A percentile compares a stretch with the other conserved stretches of the same genome.
These are phyloP conservation scores for Leucosporidium yakuticum DNA, from an alignment of 768 basidiomycete species.

Conservation along the genomic window DNA sequence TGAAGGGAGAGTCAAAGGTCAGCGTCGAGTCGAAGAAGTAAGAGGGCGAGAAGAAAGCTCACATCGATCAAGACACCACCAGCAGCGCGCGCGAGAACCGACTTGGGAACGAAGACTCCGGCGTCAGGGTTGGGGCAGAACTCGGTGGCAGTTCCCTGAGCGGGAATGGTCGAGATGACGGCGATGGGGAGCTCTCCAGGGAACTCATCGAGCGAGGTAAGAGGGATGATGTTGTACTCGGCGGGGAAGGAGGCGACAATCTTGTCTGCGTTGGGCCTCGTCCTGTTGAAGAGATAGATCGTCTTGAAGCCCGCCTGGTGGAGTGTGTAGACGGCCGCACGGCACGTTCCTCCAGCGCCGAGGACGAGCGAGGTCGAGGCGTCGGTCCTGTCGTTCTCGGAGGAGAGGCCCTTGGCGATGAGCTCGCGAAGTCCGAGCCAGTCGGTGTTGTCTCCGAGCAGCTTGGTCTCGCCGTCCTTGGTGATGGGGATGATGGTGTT, in stretches of 20 bases:
- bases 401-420: slow-evolving; percentile 39
- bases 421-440: slow-evolving; percentile 77
- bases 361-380: slow-evolving; percentile 67
- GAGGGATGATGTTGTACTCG: slow-evolving; percentile 54
- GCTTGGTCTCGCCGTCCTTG: slow-evolving; percentile 45
- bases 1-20: not conserved
- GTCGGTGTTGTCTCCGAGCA: slow-evolving; percentile 92
- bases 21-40: no score
- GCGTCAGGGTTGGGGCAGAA: slow-evolving; percentile 34
- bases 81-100: slow-evolving; percentile 55
- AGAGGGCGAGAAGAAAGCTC: slow-evolving; percentile 47
- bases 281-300: slow-evolving; percentile 84
- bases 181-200: slow-evolving; percentile 54
- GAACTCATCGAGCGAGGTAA: slow-evolving; percentile 53
- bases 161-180: slow-evolving; percentile 85
- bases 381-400: slow-evolving; percentile 45
- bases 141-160: slow-evolving; percentile 53
- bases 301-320: slow-evolving; percentile 59
- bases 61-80: slow-evolving; percentile 81
- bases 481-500: slow-evolving; percentile 72
- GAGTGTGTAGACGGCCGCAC: slow-evolving; percentile 88
- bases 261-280: slow-evolving; percentile 62
- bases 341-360: slow-evolving; percentile 89
- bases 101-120: slow-evolving; percentile 52
- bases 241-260: slow-evolving; percentile 64